These are phyloP conservation scores for Ganoderma boninense DNA, from an alignment of 1,284 basidiomycete genomes.

Conservation along the genomic window DNA sequence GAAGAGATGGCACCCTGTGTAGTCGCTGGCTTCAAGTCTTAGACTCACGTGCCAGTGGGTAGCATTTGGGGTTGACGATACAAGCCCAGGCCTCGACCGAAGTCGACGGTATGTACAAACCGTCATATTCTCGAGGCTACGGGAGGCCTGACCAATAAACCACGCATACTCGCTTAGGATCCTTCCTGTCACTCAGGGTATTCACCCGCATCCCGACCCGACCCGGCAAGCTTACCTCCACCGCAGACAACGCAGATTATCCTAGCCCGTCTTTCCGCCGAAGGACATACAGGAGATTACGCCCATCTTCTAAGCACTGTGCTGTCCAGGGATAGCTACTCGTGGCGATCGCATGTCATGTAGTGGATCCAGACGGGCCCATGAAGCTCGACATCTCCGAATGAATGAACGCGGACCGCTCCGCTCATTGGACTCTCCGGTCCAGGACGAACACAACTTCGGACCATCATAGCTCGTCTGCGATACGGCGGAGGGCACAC, in stretches of 20 bases:
- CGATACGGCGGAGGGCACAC: conserved; percentile 34
- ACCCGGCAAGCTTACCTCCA: neutral
- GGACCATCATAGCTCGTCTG: conserved; percentile 31
- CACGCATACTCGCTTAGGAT: neutral
- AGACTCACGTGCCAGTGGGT: neutral
- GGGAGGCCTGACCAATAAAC: neutral
- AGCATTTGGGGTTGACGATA: neutral
- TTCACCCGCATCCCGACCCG: neutral
- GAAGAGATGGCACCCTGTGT: too few species aligned
- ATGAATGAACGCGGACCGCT: conserved; percentile 41
- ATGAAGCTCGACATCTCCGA: conserved; percentile 30
- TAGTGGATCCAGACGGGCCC: neutral
- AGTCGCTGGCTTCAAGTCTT: neutral
- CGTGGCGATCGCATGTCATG: neutral
- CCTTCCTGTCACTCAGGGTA: neutral
- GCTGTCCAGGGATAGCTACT: neutral
- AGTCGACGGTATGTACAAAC: neutral
- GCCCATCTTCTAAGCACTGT: neutral
- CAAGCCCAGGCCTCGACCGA: neutral
- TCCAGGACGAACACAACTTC: conserved; percentile 40
- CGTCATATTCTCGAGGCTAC: neutral
- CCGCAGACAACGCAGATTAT: neutral
- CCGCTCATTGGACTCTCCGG: conserved; percentile 37
- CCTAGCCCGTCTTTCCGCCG: neutral
- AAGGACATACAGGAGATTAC: neutral